Evolutionary conservation across 331 rosid species (phyloP), one percentile per base, ranked within the genome.

Genomic region (Phaseolus coccineus): DNA sequence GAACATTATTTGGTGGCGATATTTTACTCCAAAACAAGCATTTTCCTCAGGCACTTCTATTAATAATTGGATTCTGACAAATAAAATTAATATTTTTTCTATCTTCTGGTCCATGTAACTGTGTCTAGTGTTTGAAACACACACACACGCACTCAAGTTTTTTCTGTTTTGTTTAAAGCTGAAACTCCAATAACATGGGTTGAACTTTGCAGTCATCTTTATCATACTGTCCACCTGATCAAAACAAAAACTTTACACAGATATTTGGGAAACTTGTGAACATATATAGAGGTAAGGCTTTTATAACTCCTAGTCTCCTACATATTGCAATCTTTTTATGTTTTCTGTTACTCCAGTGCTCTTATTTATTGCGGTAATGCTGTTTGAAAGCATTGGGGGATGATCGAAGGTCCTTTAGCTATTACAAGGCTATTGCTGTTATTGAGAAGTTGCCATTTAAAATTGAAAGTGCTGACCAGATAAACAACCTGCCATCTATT

Each of bases 371-470:
- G 84, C 75, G 84, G 44, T 83, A 64, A 33, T 87, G 59, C 35
- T 79, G 30, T 76, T 71, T 79, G 75, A 64, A 86, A 95, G 99
- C 99, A 3, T 69, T 95, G 91, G 98, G 99, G 22, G 98, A 95
- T 35, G 96, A 95, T 69, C 82, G 96, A 73, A 89, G 99, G 83
- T 95, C 99, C 24, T 95, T 93, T 85, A 95, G 99, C 94, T 95
- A 93, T 83, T 48, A 87, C 97, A 95, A 93, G 84, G 99, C 99
- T 24, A 86, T 91, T 64, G 48, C 94, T 10, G 91, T 95, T 66
- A 89, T 95, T 83, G 99, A 95, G 91, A 91, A 91, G 83, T 72
- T 95, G 77, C 85, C 98, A 51, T 93, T 90, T 84, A 90, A 85
- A 78, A 91, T 93, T 85, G 93, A 91, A 83, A 87, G 91, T 74